Conservation (phyloP, 805 yeast species). For the Candida boidinii region DNA sequence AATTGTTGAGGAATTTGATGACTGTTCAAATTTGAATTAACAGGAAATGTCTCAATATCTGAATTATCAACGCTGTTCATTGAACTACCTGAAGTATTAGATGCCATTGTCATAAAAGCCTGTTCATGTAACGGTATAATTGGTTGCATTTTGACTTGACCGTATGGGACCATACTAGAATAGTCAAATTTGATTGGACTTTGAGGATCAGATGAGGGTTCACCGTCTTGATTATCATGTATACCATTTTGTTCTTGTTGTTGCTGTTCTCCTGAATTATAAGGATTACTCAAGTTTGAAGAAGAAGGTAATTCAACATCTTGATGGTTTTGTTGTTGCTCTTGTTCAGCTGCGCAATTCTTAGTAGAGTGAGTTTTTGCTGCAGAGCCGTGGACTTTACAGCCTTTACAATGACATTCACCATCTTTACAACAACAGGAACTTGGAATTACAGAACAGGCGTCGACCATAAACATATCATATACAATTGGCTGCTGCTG, state of each 20-base stretch:
- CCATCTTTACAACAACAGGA: slow-evolving; percentile 25
- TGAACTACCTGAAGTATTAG: no score
- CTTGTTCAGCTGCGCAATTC: no score
- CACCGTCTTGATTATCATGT: not conserved
- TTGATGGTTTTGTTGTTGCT: slow-evolving; percentile 4
- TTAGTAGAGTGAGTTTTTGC: no score
- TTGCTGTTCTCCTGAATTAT: not conserved
- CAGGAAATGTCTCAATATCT: no score
- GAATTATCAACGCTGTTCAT: no score
- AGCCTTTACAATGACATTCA: slow-evolving; percentile 22
- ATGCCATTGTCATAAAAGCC: no score
- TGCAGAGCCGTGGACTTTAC: slow-evolving; percentile 24
- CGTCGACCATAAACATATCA: slow-evolving; percentile 23
- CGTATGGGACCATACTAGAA: slow-evolving; percentile 3
- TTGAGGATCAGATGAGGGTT: not conserved
- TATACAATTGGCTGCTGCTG: slow-evolving; percentile 9
- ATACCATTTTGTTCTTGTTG: not conserved
- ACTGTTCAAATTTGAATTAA: no score
- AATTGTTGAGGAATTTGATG: no score
- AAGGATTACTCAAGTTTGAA: no score
- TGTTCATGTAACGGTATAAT: slow-evolving; percentile 7
- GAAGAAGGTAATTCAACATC: slow-evolving; percentile 8
- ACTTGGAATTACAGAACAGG: slow-evolving; percentile 26
- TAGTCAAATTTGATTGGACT: not conserved
- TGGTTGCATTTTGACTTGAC: slow-evolving; percentile 17